These are phyloP conservation scores for Oenanthe javanica DNA, from an alignment of 140 eudicot genomes.

Conservation along the genomic window DNA sequence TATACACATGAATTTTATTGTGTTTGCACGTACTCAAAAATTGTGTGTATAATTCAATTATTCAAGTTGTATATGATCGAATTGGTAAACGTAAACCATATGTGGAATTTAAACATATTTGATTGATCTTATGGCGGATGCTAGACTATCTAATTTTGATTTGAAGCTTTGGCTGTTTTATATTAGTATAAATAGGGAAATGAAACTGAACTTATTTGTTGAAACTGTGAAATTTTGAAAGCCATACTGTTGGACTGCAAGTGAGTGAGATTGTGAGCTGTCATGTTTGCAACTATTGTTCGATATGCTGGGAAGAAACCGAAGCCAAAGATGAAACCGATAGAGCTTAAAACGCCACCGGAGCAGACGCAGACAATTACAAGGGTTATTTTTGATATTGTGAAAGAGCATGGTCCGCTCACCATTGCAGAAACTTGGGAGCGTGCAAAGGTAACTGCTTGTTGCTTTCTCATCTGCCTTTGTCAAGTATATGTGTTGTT, in stretches of 20 bases:
- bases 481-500: too few relatives aligned
- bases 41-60: neutral
- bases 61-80: neutral
- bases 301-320: constrained; percentile 62
- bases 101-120: neutral
- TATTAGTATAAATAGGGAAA: neutral
- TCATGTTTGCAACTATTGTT: constrained; percentile 65
- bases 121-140: neutral
- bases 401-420: constrained; percentile 95
- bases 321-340: constrained; percentile 86
- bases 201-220: neutral
- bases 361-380: constrained; percentile 96
- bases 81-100: neutral
- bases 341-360: constrained; percentile 71
- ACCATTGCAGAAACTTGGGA: constrained; percentile 86
- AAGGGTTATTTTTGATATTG: constrained; percentile 60
- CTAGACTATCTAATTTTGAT: neutral
- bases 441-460: constrained; percentile 52
- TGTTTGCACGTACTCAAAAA: neutral
- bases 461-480: too few relatives aligned
- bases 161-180: neutral
- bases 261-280: neutral
- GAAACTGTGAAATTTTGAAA: neutral
- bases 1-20: neutral
- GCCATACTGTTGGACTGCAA: neutral